Conservation (phyloP, 2,329 filamentous ascomycete genomes). For the Ophiosphaerella narmari region DNA sequence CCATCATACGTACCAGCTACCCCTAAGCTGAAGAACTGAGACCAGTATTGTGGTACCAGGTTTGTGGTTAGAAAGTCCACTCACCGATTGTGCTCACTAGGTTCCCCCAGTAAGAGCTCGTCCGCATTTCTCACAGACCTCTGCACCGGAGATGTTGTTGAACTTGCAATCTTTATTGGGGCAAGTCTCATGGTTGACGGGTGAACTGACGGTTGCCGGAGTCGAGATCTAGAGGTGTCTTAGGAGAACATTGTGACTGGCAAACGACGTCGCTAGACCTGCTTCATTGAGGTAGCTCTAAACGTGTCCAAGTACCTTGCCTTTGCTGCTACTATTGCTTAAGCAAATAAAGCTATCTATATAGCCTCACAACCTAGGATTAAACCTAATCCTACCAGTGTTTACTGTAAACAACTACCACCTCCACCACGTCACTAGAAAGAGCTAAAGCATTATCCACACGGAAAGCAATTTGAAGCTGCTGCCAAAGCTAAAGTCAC, state of each 20-base stretch:
- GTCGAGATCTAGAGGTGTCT: conserved; percentile 1
- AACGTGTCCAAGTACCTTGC: conserved; percentile 1
- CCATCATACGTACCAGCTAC: no score
- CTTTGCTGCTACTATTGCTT: conserved; percentile 1
- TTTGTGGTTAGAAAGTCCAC: no score
- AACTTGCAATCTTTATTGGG: no score
- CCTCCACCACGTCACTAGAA: conserved; percentile 3
- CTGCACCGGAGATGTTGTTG: no score
- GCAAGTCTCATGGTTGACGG: no score
- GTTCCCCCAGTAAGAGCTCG: no score
- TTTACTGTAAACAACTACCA: conserved; percentile 1
- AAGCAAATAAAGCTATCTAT: conserved; percentile 1
- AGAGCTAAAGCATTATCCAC: neutral
- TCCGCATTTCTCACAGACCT: no score
- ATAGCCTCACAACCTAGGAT: conserved; percentile 1
- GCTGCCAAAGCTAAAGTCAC: neutral
- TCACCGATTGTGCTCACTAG: no score
- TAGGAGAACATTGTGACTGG: conserved; percentile 2
- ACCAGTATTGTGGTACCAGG: no score
- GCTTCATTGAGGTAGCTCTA: neutral
- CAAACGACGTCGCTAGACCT: neutral
- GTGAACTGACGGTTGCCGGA: no score
- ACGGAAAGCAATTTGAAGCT: conserved; percentile 1
- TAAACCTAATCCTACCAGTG: conserved; percentile 1
- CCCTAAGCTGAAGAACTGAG: no score